A percentile compares a stretch with the other conserved stretches of the same genome.
Evolutionary conservation across 2,329 filamentous ascomycete species (phyloP).

Genomic region (Beauveria bassiana): DNA sequence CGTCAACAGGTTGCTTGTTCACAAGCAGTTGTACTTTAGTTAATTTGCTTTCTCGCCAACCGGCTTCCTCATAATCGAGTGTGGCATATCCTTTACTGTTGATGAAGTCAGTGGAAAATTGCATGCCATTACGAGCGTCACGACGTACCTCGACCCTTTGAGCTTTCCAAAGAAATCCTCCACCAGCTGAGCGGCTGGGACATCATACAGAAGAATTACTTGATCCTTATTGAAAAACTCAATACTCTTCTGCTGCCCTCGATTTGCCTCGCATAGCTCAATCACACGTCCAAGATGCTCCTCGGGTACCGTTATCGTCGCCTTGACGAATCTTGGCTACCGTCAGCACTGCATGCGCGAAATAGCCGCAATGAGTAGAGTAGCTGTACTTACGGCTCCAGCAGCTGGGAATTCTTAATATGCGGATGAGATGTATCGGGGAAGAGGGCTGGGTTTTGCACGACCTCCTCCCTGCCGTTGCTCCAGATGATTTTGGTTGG

Average conservation of each 20-base stretch:
- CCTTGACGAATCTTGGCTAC: slow-evolving; percentile 53
- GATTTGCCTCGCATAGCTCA: slow-evolving; percentile 84
- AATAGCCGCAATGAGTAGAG: neutral
- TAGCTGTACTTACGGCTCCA: slow-evolving; percentile 40
- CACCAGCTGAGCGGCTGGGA: slow-evolving; percentile 83
- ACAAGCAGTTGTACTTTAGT: slow-evolving; percentile 89
- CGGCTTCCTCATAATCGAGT: slow-evolving; percentile 93
- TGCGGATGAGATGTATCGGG: slow-evolving; percentile 56
- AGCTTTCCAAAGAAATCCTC: slow-evolving; percentile 97
- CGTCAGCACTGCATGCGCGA: neutral
- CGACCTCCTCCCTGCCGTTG: slow-evolving; percentile 68
- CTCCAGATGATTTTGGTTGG: slow-evolving; percentile 79
- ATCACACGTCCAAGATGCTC: slow-evolving; percentile 93
- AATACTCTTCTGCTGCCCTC: slow-evolving; percentile 78
- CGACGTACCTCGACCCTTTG: slow-evolving; percentile 66
- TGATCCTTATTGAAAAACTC: slow-evolving; percentile 89
- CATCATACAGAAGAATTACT: slow-evolving; percentile 87
- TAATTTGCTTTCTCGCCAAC: slow-evolving; percentile 71
- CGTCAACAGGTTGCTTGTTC: slow-evolving; percentile 89
- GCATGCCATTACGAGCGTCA: no score
- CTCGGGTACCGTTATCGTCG: slow-evolving; percentile 84
- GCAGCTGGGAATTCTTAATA: slow-evolving; percentile 35
- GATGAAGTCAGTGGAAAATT: neutral
- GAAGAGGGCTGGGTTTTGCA: slow-evolving; percentile 83
- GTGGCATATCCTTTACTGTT: slow-evolving; percentile 79